These are phyloP conservation scores for Talaromyces thailandensis DNA, from an alignment of 495 filamentous ascomycete genomes.

Conservation along the genomic window DNA sequence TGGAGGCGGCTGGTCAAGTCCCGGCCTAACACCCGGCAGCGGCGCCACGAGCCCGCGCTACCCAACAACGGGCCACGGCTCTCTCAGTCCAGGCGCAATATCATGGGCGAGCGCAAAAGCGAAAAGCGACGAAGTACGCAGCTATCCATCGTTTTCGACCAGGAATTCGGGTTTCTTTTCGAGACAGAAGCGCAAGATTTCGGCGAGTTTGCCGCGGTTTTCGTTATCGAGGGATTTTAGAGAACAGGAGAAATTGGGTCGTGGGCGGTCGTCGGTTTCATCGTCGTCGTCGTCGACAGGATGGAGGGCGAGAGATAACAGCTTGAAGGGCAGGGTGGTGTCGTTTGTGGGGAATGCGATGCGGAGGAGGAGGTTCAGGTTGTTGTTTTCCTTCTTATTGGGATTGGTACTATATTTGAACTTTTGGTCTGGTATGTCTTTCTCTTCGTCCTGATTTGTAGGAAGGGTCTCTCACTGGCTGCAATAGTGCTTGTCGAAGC, in stretches of 20 bases:
- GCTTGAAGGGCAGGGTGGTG: constrained; percentile 17
- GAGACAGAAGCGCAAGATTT: constrained; percentile 66
- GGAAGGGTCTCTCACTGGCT: background rate
- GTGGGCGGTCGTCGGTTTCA: constrained; percentile 23
- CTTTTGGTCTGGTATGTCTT: constrained; percentile 39
- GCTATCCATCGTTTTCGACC: constrained; percentile 75
- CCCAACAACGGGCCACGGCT: constrained; percentile 19
- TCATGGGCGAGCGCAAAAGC: constrained; percentile 77
- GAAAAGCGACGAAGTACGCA: constrained; percentile 63
- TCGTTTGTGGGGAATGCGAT: constrained; percentile 30
- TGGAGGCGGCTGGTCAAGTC: constrained; percentile 81
- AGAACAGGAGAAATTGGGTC: constrained; percentile 70
- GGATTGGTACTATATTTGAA: constrained; percentile 56
- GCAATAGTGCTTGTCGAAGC: constrained; percentile 24
- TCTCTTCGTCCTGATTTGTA: background rate
- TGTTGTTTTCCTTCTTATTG: constrained; percentile 49
- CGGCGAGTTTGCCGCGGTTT: constrained; percentile 58
- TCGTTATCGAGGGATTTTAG: constrained; percentile 36
- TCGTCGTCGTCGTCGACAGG: constrained; percentile 4
- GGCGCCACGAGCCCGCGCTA: constrained; percentile 57
- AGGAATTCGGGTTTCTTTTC: constrained; percentile 74
- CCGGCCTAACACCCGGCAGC: constrained; percentile 63
- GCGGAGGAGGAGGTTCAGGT: constrained; percentile 48
- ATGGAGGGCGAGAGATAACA: constrained; percentile 24
- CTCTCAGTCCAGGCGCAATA: constrained; percentile 37